Evolutionary conservation across 805 yeast genomes (phyloP), one percentile per base, ranked within the genome.

Genomic region (Candida stauntonica): DNA sequence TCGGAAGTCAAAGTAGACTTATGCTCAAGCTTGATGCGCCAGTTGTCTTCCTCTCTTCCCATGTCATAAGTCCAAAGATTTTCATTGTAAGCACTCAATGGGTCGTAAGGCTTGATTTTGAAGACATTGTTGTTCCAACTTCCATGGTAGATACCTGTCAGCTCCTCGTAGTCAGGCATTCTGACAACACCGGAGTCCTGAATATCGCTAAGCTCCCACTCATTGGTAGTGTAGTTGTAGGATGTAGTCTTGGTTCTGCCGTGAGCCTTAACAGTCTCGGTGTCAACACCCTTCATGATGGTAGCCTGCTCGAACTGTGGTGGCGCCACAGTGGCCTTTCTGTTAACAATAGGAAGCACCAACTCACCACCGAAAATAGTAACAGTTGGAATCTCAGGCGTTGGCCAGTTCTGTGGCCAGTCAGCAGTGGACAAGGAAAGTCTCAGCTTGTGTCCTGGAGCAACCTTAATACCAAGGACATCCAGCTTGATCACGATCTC

Each of bases 391-490:
- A 60, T 64, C 46, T 64, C 68, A 5, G 70, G 60, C 0, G 63
- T 52, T 20, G 75, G 74, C 74, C 74, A 70, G 24, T 60, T 58
- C 38, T 66, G 70, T 9, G 74, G 73, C 74, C 75, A 70, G 43
- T 69, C 73, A 24, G 68, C 58, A 1, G 73, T 59, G 7, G 73
- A 67, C 31, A 70, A 55, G 0, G 70, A 67, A 11, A 69, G 47
- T 44, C 67, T 57, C 17, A 70, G 39, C 31, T 49, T 58, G 43
- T 70, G 73, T 8, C 70, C 72, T 33, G 54, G 53, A 8, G 41
- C 51, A 11, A 61, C 41, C 26, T 60, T 60, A 34, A 62, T 51
- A 29, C 73, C 73, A 12, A 67, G 39, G 7, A 67, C 70, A 48
- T 70, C 73, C 14, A 69, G 46, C 24, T 58, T 56, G 32, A 69